These are phyloP conservation scores for Parasitella parasitica DNA, from an alignment of 371 early-diverging fungal species.

Conservation along the genomic window DNA sequence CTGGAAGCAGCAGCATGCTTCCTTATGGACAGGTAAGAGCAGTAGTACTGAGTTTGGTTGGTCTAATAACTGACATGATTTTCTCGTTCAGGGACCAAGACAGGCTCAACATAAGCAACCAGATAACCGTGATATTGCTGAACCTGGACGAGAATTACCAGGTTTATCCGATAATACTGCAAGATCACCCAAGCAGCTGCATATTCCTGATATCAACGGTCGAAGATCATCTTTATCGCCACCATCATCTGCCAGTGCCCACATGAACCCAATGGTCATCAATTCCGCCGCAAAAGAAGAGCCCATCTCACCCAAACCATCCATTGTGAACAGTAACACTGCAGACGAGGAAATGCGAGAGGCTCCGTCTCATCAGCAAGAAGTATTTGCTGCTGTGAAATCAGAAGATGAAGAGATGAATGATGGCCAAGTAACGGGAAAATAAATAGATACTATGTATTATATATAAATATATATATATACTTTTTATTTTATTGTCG, in stretches of 20 bases:
- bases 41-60: no score
- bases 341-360: slow-evolving; percentile 1
- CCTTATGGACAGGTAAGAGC: not conserved
- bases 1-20: not conserved
- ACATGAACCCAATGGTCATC: not conserved
- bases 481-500: no score
- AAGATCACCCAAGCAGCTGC: not conserved
- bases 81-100: not conserved
- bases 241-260: no score
- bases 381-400: not conserved
- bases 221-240: not conserved
- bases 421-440: not conserved
- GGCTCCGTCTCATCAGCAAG: not conserved
- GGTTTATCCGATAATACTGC: not conserved
- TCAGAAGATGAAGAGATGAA: slow-evolving; percentile 1
- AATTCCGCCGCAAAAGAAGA: not conserved
- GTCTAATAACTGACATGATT: not conserved
- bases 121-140: not conserved
- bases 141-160: not conserved
- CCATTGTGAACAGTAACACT: not conserved
- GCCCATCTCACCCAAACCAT: not conserved
- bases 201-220: not conserved
- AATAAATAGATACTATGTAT: no score
- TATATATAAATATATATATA: no score
- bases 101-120: not conserved